Evolutionary conservation across 75 land plant genomes (phyloP).

Genomic region (Isoetes taiwanensis): DNA sequence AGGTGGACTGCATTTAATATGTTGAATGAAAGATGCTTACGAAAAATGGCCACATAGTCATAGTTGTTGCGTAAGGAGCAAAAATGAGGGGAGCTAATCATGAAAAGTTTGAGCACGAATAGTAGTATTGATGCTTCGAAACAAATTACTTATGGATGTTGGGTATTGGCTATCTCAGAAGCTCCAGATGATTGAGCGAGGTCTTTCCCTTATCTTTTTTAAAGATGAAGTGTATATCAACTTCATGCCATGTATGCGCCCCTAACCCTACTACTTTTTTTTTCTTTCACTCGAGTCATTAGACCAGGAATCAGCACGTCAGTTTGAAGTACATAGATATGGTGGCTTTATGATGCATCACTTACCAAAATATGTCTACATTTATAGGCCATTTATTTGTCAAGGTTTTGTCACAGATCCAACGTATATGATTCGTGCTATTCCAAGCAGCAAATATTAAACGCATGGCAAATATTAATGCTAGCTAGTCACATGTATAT

Average conservation of each 20-base stretch:
- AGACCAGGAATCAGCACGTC: slow-evolving; percentile 27
- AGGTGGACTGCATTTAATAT: slow-evolving; percentile 62
- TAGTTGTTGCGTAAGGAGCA: slow-evolving; percentile 84
- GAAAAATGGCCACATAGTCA: slow-evolving; percentile 72
- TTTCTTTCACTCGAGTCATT: too few relatives aligned
- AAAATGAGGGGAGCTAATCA: slow-evolving; percentile 62
- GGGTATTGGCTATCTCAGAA: slow-evolving; percentile 63
- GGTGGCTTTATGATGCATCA: too few relatives aligned
- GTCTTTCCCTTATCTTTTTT: background rate
- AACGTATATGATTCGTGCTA: too few relatives aligned
- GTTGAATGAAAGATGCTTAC: slow-evolving; percentile 46
- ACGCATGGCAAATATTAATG: too few relatives aligned
- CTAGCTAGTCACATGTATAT: too few relatives aligned
- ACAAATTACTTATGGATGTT: slow-evolving; percentile 52
- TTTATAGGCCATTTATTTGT: too few relatives aligned
- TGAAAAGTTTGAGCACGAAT: slow-evolving; percentile 20
- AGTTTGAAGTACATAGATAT: slow-evolving; percentile 69
- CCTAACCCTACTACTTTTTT: too few relatives aligned
- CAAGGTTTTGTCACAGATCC: too few relatives aligned
- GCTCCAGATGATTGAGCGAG: slow-evolving; percentile 31
- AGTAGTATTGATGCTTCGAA: slow-evolving; percentile 72
- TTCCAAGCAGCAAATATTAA: too few relatives aligned
- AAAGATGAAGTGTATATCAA: background rate
- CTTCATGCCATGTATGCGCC: background rate
- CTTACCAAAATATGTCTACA: too few relatives aligned